phyloP scores from a whole-genome alignment of 2,329 filamentous ascomycete genomes.

The Alternaria triticina region DNA sequence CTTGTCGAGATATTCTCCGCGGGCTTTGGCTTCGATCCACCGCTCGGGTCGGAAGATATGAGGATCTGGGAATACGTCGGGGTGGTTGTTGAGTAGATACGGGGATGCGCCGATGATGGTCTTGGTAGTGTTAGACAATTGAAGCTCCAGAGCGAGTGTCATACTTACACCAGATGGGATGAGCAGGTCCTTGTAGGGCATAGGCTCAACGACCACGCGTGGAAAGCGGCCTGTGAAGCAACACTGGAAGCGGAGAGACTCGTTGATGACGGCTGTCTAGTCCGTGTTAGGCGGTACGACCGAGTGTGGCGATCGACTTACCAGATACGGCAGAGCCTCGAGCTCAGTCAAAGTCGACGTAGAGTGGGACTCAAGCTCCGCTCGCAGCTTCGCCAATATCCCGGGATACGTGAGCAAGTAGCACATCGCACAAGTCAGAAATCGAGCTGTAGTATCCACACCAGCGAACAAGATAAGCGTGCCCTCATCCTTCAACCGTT shows the following conservation, averaged over 20 bases:
- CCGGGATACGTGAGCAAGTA: slow-evolving; percentile 11
- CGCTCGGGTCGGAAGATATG: slow-evolving; percentile 18
- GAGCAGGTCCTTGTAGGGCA: slow-evolving; percentile 16
- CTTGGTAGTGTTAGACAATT: neutral
- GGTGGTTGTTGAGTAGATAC: slow-evolving; percentile 25
- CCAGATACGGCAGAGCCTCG: slow-evolving; percentile 18
- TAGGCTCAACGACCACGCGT: slow-evolving; percentile 25
- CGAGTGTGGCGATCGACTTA: neutral
- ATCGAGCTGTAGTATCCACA: slow-evolving; percentile 41
- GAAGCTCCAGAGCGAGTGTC: neutral
- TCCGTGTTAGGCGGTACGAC: neutral
- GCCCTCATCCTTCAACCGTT: slow-evolving; percentile 42
- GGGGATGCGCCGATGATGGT: slow-evolving; percentile 33
- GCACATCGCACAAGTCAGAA: slow-evolving; percentile 11
- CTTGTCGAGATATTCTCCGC: slow-evolving; percentile 30
- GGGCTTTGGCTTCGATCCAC: slow-evolving; percentile 18
- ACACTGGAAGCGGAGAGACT: slow-evolving; percentile 13
- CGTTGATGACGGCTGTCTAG: slow-evolving; percentile 17
- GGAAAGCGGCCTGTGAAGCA: slow-evolving; percentile 19
- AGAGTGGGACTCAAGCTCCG: neutral
- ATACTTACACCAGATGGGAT: slow-evolving; percentile 24
- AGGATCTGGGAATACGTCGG: slow-evolving; percentile 31
- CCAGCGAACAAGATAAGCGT: slow-evolving; percentile 40
- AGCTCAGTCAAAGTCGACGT: slow-evolving; percentile 6
- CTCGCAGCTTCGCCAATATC: slow-evolving; percentile 3